Evolutionary conservation across 257 asterid species (phyloP), one percentile per base, ranked within the genome.

Genomic region (Ligustrum vulgare): DNA sequence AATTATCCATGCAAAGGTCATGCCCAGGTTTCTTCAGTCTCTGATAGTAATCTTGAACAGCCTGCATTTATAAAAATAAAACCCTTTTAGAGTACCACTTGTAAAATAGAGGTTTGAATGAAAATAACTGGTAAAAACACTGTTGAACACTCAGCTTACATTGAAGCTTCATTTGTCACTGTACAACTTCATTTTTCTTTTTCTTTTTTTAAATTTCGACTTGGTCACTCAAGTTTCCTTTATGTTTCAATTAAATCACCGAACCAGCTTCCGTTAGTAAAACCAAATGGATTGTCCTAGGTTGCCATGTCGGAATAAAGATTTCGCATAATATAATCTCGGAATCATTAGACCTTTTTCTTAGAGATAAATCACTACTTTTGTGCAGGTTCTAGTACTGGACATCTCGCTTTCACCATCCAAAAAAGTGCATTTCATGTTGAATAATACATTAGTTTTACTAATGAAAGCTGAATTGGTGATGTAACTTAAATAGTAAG

Each of bases 1-100:
- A 65, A 67, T 20, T 67, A 45, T 80, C 75, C 64, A 37, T 25
- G 63, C 36, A 76, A 69, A 28, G 73, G 62, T 69, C 74, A 7
- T 63, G 22, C 70, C 71, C 76, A 1, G 63, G 12, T 54, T 54
- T 54, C 63, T 54, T 54, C 63, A 54, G n/a, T 54, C 63, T 54
- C 11, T 6, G 25, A 54, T 54, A 54, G 63, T 54, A 54, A 54
- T 54, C 63, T 54, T n/a, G 25, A 54, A 54, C 23, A 54, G 63
- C 63, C 63, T 54, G 63, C 11, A 11, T n/a, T 54, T n/a, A 54
- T 54, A n/a, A 1, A 54, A 54, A 54, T 54, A n/a, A 18, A 54
- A 54, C 9, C 10, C 9, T 54, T 51, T 51, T 25, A 54, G 25
- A 54, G 63, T 18, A 54, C 63, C 28, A n/a, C 25, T n/a, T 54